Conservation (phyloP, 2,329 filamentous ascomycete genomes). For the Delphinella strobiligena region DNA sequence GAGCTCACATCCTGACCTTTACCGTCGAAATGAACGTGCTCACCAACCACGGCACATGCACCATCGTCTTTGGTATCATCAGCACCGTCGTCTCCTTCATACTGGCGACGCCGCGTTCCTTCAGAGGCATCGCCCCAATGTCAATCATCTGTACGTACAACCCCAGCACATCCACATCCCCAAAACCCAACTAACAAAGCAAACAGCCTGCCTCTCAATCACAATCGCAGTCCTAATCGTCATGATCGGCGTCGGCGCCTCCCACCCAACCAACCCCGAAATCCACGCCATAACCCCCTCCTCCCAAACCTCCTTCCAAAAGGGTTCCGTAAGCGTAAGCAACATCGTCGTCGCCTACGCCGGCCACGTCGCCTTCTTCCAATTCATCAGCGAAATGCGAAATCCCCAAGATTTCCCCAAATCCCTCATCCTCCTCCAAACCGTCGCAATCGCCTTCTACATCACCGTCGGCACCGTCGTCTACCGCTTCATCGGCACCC, state of each 20-base stretch:
- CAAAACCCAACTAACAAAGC: background rate
- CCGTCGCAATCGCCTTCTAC: constrained; percentile 49
- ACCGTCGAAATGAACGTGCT: constrained; percentile 56
- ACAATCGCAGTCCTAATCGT: constrained; percentile 51
- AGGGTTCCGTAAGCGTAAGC: constrained; percentile 47
- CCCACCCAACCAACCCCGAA: constrained; percentile 26
- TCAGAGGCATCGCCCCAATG: constrained; percentile 50
- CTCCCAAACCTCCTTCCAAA: constrained; percentile 29
- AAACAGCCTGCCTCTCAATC: constrained; percentile 50
- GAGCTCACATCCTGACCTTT: constrained; percentile 60
- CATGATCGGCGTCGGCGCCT: constrained; percentile 51
- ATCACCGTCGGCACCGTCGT: constrained; percentile 52
- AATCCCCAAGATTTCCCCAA: constrained; percentile 49
- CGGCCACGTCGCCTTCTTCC: constrained; percentile 46
- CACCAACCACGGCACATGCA: constrained; percentile 48
- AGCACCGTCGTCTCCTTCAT: constrained; percentile 47
- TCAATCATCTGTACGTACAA: constrained; percentile 42
- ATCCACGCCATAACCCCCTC: constrained; percentile 29
- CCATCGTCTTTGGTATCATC: constrained; percentile 51
- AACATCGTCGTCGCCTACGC: constrained; percentile 45
- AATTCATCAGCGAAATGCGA: constrained; percentile 52
- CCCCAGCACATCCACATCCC: constrained; percentile 13
- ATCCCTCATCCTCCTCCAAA: constrained; percentile 50
- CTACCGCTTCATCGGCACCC: constrained; percentile 50
- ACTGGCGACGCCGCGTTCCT: constrained; percentile 48